Base-by-base conservation (phyloP, 805 yeast species). In the Priceomyces fermenticarens region DNA sequence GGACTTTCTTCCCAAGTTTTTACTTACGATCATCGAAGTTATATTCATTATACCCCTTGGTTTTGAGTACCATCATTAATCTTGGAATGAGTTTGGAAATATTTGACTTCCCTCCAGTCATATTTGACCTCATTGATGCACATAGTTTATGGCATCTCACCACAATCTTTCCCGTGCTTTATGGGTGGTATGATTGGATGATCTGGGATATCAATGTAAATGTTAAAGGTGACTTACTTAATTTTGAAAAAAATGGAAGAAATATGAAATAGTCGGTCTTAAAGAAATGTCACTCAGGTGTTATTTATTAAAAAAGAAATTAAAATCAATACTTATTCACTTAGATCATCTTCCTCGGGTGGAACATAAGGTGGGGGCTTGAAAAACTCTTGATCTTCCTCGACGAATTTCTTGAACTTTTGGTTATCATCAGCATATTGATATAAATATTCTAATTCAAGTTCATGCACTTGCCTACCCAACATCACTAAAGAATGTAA, bases 101-200 rank as follows among this genome's bases (percentile, higher is more conserved):
- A 29, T 85, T 89, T 62, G 99, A 91, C 62, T 93, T 93, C 58
- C 77, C 95, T 3, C 93, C 86, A 11, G 57, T 84, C 30, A 60
- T 45, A 41, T 65, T 54, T 38, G 85, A 75, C 50, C 72, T 86
- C 30, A 52, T 93, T 0, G 99, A 93, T 65, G 96, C 98, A 0
- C 99, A 93, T 60, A 81, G 97, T 1, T 58, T 93, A 33, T 93
- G 99, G 99, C 99, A 93, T 60, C 72, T 85, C 20, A 81, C 87
- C 11, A 93, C 99, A 0, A 82, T 91, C 2, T 23, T 69, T 20
- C 66, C 67, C 5, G 60, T 55, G n/a, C 59, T 59, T 31, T 56
- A 47, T 36, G 69, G 70, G 2, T 70, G 73, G 73, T 68, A 68
- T 48, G 72, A 68, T 43, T 70, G 75, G 75, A 51, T 69, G 54